These are phyloP conservation scores for Diaporthe sp. DNA, from an alignment of 2,329 filamentous ascomycete genomes.

Conservation along the genomic window DNA sequence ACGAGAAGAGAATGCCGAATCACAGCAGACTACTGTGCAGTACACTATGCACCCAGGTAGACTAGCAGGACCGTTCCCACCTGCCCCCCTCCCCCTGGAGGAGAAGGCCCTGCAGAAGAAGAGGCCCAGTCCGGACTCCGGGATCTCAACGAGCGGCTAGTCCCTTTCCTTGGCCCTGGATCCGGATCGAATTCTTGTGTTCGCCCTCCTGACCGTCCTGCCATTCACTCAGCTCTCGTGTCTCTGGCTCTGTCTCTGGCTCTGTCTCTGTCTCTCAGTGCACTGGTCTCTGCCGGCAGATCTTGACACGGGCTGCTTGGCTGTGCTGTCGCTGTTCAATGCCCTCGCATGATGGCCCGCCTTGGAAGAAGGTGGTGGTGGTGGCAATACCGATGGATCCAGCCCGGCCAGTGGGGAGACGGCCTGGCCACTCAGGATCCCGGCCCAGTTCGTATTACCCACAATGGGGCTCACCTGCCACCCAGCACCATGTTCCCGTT, in stretches of 20 bases:
- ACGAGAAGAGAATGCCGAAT: conserved; percentile 25
- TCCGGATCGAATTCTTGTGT: not conserved
- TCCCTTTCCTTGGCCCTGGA: not conserved
- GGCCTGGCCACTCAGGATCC: conserved; percentile 19
- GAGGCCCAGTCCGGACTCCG: conserved; percentile 17
- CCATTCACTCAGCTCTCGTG: too few species aligned
- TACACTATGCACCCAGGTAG: too few species aligned
- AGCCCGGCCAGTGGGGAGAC: not conserved
- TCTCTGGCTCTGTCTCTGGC: not conserved
- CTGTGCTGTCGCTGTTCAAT: not conserved
- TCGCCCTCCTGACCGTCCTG: not conserved
- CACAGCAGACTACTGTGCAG: conserved; percentile 24
- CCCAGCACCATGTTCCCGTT: conserved; percentile 31
- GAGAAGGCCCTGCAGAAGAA: conserved; percentile 5
- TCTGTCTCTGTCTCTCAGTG: not conserved
- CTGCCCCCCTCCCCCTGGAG: not conserved
- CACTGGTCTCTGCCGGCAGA: not conserved
- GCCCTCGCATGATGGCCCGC: conserved; percentile 12
- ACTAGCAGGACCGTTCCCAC: conserved; percentile 18
- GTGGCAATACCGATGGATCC: conserved; percentile 15
- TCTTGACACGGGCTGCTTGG: not conserved
- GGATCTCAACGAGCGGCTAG: not conserved
- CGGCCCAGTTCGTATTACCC: conserved; percentile 24
- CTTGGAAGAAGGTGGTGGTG: conserved; percentile 5
- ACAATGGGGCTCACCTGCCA: conserved; percentile 19